Conservation (phyloP, 148 eudicot species). For the Arbutus unedo region DNA sequence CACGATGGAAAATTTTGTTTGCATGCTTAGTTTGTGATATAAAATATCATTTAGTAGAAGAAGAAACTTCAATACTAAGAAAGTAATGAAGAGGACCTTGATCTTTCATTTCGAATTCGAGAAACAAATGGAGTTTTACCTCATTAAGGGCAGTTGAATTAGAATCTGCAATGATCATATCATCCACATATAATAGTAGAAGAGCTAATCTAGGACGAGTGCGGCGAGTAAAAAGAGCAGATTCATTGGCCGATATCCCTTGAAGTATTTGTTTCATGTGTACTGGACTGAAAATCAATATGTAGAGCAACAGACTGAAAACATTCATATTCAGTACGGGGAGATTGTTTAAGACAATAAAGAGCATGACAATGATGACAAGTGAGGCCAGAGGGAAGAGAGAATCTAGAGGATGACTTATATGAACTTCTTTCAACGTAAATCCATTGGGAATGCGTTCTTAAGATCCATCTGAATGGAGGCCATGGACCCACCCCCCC, state of each 20-base stretch:
- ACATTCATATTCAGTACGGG: too few relatives aligned
- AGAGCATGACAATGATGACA: too few relatives aligned
- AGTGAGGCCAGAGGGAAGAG: too few relatives aligned
- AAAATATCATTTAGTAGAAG: not conserved
- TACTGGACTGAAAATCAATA: not conserved
- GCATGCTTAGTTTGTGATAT: too few relatives aligned
- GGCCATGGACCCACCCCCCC: too few relatives aligned
- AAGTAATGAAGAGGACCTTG: not conserved
- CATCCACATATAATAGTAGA: not conserved
- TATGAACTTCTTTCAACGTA: too few relatives aligned
- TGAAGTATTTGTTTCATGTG: not conserved
- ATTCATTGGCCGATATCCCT: not conserved
- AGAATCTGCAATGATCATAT: not conserved
- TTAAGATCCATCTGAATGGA: too few relatives aligned
- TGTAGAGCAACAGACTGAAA: too few relatives aligned
- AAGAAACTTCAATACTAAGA: not conserved
- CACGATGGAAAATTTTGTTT: too few relatives aligned
- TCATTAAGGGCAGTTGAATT: not conserved
- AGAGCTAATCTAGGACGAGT: not conserved
- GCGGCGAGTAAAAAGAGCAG: not conserved
- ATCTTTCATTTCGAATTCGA: not conserved
- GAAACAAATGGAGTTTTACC: not conserved
- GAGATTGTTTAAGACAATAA: too few relatives aligned
- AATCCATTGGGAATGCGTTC: too few relatives aligned
- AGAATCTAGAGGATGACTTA: too few relatives aligned